These are phyloP conservation scores for Buxus sempervirens DNA, from an alignment of 164 flowering plant genomes.

Conservation along the genomic window DNA sequence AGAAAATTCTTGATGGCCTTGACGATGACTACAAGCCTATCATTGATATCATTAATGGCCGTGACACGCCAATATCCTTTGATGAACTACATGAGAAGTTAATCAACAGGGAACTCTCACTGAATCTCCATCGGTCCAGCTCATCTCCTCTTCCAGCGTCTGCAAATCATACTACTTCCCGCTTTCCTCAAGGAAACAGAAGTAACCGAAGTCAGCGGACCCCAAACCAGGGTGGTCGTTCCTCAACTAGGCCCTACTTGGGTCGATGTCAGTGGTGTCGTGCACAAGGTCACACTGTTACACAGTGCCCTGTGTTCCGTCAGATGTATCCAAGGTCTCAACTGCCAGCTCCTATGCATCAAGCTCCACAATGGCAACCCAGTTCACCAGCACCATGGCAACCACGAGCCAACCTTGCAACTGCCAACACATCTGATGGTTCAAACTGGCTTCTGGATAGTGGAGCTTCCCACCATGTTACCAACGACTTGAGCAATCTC, in stretches of 20 bases:
- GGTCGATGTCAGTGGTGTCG: slow-evolving; percentile 1
- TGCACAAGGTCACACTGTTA: background rate
- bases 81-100: slow-evolving; percentile 19
- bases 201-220: no score
- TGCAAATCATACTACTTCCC: background rate
- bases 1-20: background rate
- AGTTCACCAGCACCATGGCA: no score
- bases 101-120: slow-evolving; percentile 8
- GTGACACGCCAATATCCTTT: slow-evolving; percentile 14
- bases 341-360: no score
- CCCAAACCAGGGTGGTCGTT: background rate
- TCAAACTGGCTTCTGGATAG: slow-evolving; percentile 6
- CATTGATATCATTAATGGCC: slow-evolving; percentile 3
- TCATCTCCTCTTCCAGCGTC: background rate
- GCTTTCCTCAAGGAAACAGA: background rate
- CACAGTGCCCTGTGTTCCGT: no score
- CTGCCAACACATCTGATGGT: background rate
- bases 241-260: background rate
- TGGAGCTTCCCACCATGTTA: slow-evolving; percentile 4
- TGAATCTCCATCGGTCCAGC: no score
- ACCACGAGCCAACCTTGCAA: background rate
- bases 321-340: no score
- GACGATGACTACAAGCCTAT: background rate
- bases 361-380: no score
- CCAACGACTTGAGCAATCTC: background rate